Percentiles rank a stretch among this genome's conserved stretches.
Evolutionary conservation across 805 yeast genomes (phyloP).

Genomic region (Candida fluviatilis): DNA sequence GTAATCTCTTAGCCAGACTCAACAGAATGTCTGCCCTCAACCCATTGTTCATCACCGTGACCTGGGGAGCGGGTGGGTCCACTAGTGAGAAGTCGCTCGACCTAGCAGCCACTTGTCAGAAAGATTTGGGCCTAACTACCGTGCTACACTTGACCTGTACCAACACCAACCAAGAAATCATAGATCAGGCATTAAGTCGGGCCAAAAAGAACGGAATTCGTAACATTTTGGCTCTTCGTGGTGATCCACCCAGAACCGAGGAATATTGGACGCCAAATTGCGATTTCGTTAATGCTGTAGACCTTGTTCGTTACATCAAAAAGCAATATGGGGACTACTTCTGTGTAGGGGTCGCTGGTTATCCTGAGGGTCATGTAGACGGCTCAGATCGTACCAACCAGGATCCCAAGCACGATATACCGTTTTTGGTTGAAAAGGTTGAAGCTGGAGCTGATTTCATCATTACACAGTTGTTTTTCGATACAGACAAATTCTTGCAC

Average conservation of each 20-base stretch:
- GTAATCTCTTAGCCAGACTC: constrained; percentile 81
- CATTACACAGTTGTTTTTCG: constrained; percentile 88
- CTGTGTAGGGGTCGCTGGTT: constrained; percentile 95
- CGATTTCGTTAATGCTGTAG: constrained; percentile 76
- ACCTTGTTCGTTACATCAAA: constrained; percentile 78
- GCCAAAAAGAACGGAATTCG: constrained; percentile 79
- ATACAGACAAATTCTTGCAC: constrained; percentile 66
- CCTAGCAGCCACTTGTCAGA: constrained; percentile 72
- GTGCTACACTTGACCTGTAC: constrained; percentile 96
- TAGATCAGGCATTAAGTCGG: constrained; percentile 70
- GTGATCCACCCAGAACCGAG: constrained; percentile 86
- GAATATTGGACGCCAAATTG: constrained; percentile 54
- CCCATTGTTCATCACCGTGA: constrained; percentile 86
- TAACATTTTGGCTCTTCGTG: constrained; percentile 89
- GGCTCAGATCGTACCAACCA: constrained; percentile 68
- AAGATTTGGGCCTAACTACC: constrained; percentile 77
- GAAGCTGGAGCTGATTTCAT: constrained; percentile 94
- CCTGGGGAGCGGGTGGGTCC: constrained; percentile 99
- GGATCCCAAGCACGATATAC: constrained; percentile 64
- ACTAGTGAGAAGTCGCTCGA: constrained; percentile 84
- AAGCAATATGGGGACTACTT: constrained; percentile 71
- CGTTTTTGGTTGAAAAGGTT: constrained; percentile 76
- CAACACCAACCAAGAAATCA: constrained; percentile 70
- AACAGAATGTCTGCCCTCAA: constrained; percentile 84
- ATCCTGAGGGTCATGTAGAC: constrained; percentile 96